A percentile compares a stretch with the other conserved stretches of the same genome.
Evolutionary conservation across 73 alveolate species (phyloP).

Genomic region (Loxodes magnus): DNA sequence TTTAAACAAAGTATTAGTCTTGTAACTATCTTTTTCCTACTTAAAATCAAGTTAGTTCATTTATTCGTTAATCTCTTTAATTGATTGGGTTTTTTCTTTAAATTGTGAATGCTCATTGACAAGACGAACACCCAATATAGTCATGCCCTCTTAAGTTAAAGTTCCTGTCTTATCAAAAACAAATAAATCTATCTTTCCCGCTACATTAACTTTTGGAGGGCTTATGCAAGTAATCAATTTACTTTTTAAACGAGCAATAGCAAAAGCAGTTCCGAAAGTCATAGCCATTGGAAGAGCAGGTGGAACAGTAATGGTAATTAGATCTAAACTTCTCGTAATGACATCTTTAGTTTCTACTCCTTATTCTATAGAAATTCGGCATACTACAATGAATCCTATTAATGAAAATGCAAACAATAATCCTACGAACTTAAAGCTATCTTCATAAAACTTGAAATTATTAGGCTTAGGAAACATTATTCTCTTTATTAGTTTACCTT

Average conservation of each 20-base stretch:
- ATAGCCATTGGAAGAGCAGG: conserved; percentile 58
- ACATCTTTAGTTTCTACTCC: too few relatives aligned
- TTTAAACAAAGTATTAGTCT: too few relatives aligned
- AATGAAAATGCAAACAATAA: conserved; percentile 67
- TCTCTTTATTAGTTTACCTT: conserved; percentile 77
- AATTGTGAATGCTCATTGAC: too few relatives aligned
- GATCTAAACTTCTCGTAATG: conserved; percentile 34
- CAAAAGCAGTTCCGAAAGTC: conserved; percentile 34
- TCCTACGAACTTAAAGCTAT: conserved; percentile 65
- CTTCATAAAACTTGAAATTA: conserved; percentile 72
- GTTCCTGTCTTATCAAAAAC: conserved; percentile 96
- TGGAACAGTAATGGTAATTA: conserved; percentile 53
- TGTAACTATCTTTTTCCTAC: too few relatives aligned
- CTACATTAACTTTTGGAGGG: conserved; percentile 70
- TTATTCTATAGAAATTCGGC: too few relatives aligned
- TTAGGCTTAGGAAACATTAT: conserved; percentile 56
- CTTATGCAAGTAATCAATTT: conserved; percentile 60
- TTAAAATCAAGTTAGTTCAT: too few relatives aligned
- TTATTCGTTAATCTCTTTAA: not conserved
- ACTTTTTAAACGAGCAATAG: conserved; percentile 45
- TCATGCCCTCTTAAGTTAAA: conserved; percentile 90
- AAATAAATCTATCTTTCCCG: conserved; percentile 79
- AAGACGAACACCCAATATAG: too few relatives aligned
- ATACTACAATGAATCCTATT: too few relatives aligned
- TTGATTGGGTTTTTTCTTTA: not conserved